Percentiles rank a stretch among this genome's conserved stretches.
Conservation (phyloP, 192 early-diverging fungal genomes). For the Coemansia sp. region DNA sequence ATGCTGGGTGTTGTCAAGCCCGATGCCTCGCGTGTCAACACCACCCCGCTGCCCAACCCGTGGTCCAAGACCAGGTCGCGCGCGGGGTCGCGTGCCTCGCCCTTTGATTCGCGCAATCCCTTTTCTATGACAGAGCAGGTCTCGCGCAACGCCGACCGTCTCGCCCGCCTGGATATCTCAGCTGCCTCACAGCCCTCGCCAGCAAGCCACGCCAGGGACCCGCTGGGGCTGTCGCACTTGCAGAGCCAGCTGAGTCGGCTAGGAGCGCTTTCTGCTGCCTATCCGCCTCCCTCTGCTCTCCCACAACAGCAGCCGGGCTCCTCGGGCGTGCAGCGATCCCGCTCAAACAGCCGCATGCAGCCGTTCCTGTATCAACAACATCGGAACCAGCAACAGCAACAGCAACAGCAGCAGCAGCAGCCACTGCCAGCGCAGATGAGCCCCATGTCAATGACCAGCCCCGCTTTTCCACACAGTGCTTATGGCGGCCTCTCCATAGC, state of each 20-base stretch:
- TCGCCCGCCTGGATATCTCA: conserved; percentile 38
- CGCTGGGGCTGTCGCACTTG: conserved; percentile 1
- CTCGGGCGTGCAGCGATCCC: not conserved
- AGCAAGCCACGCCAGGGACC: conserved; percentile 4
- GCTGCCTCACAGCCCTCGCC: conserved; percentile 7
- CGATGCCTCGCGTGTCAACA: conserved; percentile 30
- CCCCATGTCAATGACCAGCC: conserved; percentile 20
- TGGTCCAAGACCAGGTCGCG: conserved; percentile 30
- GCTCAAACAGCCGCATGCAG: conserved; percentile 2
- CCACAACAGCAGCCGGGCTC: not conserved
- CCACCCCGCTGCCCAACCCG: conserved; percentile 51
- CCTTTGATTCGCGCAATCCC: conserved; percentile 24
- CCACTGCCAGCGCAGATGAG: conserved; percentile 16
- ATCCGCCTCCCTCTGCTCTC: not conserved
- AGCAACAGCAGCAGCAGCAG: conserved; percentile 2
- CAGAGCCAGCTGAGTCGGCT: conserved; percentile 6
- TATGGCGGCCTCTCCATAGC: not conserved
- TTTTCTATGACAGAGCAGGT: conserved; percentile 30
- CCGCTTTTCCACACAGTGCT: not conserved
- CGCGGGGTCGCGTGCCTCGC: not conserved
- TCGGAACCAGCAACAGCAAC: not conserved
- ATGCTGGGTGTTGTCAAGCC: conserved; percentile 42
- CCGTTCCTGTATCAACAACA: conserved; percentile 3
- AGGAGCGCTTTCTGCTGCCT: not conserved
- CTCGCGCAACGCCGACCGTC: conserved; percentile 32